Conservation (phyloP, 164 flowering plant genomes). For the Stephania yunnanensis region DNA sequence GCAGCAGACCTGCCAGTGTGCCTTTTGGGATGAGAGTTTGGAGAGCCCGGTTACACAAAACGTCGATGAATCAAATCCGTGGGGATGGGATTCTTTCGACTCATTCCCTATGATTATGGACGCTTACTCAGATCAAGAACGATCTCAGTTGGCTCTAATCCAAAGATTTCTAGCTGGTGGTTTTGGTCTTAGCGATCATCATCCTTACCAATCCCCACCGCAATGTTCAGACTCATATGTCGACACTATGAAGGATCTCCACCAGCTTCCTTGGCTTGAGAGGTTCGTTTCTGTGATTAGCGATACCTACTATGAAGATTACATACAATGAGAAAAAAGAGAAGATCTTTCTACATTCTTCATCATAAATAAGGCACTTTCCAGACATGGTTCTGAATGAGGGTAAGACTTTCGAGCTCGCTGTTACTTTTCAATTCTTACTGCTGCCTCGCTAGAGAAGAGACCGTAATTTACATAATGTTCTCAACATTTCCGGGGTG, state of each 20-base stretch:
- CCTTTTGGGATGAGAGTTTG: slow-evolving; percentile 61
- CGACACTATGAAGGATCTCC: slow-evolving; percentile 88
- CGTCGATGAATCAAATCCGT: slow-evolving; percentile 51
- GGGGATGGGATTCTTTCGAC: slow-evolving; percentile 86
- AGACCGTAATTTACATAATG: background rate
- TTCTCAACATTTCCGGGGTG: background rate
- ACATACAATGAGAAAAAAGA: slow-evolving; percentile 15
- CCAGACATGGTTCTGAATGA: background rate
- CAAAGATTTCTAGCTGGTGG: slow-evolving; percentile 89
- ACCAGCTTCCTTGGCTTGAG: slow-evolving; percentile 98
- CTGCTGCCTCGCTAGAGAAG: background rate
- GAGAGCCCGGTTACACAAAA: slow-evolving; percentile 31
- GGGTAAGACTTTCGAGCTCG: slow-evolving; percentile 3
- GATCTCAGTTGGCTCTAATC: slow-evolving; percentile 78
- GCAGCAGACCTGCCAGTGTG: slow-evolving; percentile 70
- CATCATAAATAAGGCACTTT: background rate
- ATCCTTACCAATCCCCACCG: slow-evolving; percentile 68
- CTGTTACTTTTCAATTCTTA: background rate
- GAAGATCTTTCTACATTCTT: background rate
- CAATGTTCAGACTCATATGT: slow-evolving; percentile 72
- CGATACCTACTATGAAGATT: slow-evolving; percentile 80
- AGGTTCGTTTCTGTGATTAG: slow-evolving; percentile 92
- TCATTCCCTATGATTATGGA: slow-evolving; percentile 56
- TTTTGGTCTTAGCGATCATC: slow-evolving; percentile 66
- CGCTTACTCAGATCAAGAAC: slow-evolving; percentile 82